Percentiles rank a stretch among this genome's conserved stretches.
Conservation (phyloP, 352 stramenopile genomes). For the Phytophthora fragariaefolia region DNA sequence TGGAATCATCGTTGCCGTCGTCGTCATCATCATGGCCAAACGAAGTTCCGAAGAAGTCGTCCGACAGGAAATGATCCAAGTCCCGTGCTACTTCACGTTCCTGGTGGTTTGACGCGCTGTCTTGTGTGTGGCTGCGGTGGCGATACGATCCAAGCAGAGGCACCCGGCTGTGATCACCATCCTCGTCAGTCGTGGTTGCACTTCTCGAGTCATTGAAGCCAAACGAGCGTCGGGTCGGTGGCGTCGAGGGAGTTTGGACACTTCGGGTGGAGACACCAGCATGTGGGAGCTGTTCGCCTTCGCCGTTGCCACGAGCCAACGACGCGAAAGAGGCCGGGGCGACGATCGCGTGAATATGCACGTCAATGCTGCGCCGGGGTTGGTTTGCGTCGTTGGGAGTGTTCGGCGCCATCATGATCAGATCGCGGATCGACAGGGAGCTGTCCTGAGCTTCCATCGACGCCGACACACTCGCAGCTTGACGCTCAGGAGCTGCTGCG, state of each 20-base stretch:
- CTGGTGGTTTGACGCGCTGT: conserved; percentile 25
- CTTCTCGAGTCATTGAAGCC: conserved; percentile 25
- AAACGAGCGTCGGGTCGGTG: conserved; percentile 37
- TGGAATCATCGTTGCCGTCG: conserved; percentile 38
- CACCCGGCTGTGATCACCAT: conserved; percentile 62
- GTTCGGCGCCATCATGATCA: conserved; percentile 57
- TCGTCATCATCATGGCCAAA: conserved; percentile 44
- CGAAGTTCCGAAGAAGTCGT: conserved; percentile 78
- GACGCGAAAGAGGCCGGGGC: conserved; percentile 73
- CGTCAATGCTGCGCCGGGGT: conserved; percentile 76
- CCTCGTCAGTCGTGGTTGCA: conserved; percentile 31
- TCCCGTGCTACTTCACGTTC: conserved; percentile 42
- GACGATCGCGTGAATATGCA: conserved; percentile 90
- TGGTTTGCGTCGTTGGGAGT: conserved; percentile 35
- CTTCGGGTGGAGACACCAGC: conserved; percentile 8
- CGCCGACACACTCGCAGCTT: conserved; percentile 13
- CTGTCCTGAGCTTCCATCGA: conserved; percentile 55
- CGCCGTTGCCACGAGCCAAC: conserved; percentile 37
- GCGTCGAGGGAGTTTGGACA: conserved; percentile 29
- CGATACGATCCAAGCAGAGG: conserved; percentile 62
- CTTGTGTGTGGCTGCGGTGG: conserved; percentile 36
- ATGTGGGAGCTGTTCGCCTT: conserved; percentile 6
- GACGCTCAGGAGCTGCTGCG: conserved; percentile 15
- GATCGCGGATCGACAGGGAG: conserved; percentile 61
- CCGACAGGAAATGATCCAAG: conserved; percentile 55